phyloP scores from a whole-genome alignment of 1,284 basidiomycete genomes.

The Stereum hirsutum region DNA sequence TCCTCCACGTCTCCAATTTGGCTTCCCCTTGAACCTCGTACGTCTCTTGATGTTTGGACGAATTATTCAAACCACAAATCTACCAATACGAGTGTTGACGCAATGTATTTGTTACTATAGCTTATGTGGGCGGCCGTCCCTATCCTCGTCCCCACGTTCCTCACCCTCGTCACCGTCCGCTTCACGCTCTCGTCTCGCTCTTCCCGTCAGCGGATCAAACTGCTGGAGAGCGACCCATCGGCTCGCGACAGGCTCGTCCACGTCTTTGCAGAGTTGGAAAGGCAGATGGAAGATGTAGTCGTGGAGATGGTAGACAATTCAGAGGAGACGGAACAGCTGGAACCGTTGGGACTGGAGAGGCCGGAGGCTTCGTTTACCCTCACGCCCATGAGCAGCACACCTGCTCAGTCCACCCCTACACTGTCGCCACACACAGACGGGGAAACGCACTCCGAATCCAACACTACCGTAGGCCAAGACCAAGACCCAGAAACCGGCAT shows the following conservation, averaged over 20 bases:
- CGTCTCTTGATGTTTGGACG: conserved; percentile 17
- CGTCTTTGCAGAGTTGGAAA: conserved; percentile 46
- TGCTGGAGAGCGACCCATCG: conserved; percentile 44
- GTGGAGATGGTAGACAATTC: conserved; percentile 33
- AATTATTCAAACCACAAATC: background rate
- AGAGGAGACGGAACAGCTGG: too few relatives aligned
- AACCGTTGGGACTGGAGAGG: too few relatives aligned
- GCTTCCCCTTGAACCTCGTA: conserved; percentile 71
- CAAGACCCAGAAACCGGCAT: background rate
- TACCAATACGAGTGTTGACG: too few relatives aligned
- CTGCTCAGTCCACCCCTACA: background rate
- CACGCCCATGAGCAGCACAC: background rate
- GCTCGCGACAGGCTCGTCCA: conserved; percentile 36
- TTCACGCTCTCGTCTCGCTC: conserved; percentile 41
- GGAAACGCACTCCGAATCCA: background rate
- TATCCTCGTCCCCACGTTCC: conserved; percentile 49
- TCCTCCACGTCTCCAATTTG: conserved; percentile 44
- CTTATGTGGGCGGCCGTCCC: conserved; percentile 47
- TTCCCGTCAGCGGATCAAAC: conserved; percentile 51
- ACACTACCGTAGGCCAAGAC: background rate
- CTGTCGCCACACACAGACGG: background rate
- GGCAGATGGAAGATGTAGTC: conserved; percentile 45
- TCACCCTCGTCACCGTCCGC: conserved; percentile 41
- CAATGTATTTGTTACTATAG: conserved; percentile 27
- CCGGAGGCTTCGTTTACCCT: too few relatives aligned